phyloP scores from a whole-genome alignment of 1,139 yeast genomes.

The Oligophagozyma castellii region DNA sequence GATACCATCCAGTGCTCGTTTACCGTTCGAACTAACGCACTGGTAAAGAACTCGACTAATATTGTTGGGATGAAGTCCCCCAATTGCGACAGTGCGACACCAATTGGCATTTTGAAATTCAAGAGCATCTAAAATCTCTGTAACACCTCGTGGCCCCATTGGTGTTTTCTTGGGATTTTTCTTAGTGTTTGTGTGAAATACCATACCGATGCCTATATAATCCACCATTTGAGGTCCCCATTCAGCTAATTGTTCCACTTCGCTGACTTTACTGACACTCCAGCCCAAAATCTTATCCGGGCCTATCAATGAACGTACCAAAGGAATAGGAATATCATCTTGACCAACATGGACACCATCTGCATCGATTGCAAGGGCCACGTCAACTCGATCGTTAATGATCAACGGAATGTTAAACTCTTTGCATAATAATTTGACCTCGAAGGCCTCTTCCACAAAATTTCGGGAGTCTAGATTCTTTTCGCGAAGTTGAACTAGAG shows the following conservation, averaged over 20 bases:
- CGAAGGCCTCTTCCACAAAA: slow-evolving; percentile 48
- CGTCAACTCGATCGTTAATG: slow-evolving; percentile 80
- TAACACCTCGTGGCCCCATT: slow-evolving; percentile 56
- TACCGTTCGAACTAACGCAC: slow-evolving; percentile 30
- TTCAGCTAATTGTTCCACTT: slow-evolving; percentile 41
- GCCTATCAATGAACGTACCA: slow-evolving; percentile 55
- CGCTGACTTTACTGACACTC: slow-evolving; percentile 48
- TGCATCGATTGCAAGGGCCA: slow-evolving; percentile 79
- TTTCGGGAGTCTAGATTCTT: slow-evolving; percentile 56
- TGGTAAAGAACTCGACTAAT: slow-evolving; percentile 42
- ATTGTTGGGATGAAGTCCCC: slow-evolving; percentile 67
- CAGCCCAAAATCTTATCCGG: slow-evolving; percentile 69
- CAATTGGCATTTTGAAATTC: slow-evolving; percentile 26
- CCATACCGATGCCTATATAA: slow-evolving; percentile 79
- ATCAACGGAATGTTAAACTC: slow-evolving; percentile 56
- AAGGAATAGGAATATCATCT: slow-evolving; percentile 63
- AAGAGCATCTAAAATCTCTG: slow-evolving; percentile 39
- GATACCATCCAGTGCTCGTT: slow-evolving; percentile 52
- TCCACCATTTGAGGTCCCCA: slow-evolving; percentile 43
- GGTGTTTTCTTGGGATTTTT: slow-evolving; percentile 38
- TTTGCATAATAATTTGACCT: slow-evolving; percentile 49
- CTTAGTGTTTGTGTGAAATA: slow-evolving; percentile 66
- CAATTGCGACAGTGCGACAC: slow-evolving; percentile 62
- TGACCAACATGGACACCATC: slow-evolving; percentile 95
- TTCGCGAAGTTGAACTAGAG: slow-evolving; percentile 75